These are phyloP conservation scores for Trichoderma asperelloides DNA, from an alignment of 495 filamentous ascomycete species.

Conservation along the genomic window DNA sequence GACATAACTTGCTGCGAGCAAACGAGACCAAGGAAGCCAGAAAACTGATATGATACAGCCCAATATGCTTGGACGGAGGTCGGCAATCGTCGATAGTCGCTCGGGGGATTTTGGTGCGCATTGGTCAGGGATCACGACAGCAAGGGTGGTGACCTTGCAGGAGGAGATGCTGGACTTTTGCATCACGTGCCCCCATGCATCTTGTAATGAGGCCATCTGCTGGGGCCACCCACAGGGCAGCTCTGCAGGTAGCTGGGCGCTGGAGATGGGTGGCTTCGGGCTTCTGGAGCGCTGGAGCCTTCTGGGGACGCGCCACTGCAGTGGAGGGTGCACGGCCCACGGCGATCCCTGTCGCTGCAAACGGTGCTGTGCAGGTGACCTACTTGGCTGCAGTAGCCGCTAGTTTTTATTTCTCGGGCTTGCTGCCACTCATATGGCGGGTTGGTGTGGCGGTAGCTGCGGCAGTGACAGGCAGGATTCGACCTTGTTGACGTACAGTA, in stretches of 20 bases:
- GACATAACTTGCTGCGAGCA: background rate
- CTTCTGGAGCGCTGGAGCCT: background rate
- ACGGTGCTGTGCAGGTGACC: conserved; percentile 2
- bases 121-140: background rate
- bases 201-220: background rate
- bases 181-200: background rate
- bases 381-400: conserved; percentile 7
- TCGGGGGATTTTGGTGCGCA: background rate
- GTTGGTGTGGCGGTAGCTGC: background rate
- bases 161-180: background rate
- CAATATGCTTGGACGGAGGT: background rate
- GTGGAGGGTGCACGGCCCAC: background rate
- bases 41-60: background rate
- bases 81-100: background rate
- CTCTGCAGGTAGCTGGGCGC: background rate
- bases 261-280: background rate
- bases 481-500: background rate
- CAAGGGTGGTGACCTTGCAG: background rate
- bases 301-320: background rate
- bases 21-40: background rate
- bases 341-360: conserved; percentile 3
- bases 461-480: background rate
- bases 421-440: background rate
- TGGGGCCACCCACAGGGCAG: background rate
- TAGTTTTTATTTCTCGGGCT: background rate